Conservation (phyloP, 2,329 filamentous ascomycete genomes). For the Hypoxylon sp. region DNA sequence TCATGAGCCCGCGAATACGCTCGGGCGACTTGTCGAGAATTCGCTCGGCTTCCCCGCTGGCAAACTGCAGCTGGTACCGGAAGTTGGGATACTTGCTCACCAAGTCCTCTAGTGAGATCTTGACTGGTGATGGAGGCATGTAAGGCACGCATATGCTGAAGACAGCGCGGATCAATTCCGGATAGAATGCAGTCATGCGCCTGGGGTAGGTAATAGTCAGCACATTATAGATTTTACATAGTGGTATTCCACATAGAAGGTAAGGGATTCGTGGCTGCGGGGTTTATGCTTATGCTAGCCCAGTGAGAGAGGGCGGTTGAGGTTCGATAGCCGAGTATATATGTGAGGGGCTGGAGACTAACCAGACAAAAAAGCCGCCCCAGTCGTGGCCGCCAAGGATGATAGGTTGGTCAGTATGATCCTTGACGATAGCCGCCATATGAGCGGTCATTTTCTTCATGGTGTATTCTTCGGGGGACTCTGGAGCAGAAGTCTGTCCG, state of each 20-base stretch:
- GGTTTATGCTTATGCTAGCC: not conserved
- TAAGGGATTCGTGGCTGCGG: not conserved
- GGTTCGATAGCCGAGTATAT: not conserved
- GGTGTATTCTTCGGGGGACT: conserved; percentile 72
- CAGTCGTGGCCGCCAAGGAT: conserved; percentile 94
- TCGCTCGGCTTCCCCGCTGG: conserved; percentile 73
- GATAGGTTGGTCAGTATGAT: conserved; percentile 67
- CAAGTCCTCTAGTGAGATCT: conserved; percentile 69
- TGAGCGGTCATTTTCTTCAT: conserved; percentile 80
- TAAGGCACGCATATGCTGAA: conserved; percentile 88
- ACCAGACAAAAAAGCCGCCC: conserved; percentile 82
- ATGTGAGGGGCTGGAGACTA: conserved; percentile 13
- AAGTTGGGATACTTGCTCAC: conserved; percentile 75
- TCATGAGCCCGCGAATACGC: conserved; percentile 77
- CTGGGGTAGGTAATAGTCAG: conserved; percentile 30
- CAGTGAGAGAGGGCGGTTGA: not conserved
- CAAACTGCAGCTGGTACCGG: conserved; percentile 86
- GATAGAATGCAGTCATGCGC: conserved; percentile 79
- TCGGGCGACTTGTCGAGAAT: conserved; percentile 65
- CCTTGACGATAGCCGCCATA: conserved; percentile 76
- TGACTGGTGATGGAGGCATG: conserved; percentile 64
- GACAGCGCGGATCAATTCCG: conserved; percentile 77
- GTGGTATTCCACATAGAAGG: not conserved
- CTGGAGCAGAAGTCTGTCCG: conserved; percentile 78
- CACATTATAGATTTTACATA: not conserved